Conservation (phyloP, 2,329 filamentous ascomycete species). For the Microdochium trichocladiopsis region DNA sequence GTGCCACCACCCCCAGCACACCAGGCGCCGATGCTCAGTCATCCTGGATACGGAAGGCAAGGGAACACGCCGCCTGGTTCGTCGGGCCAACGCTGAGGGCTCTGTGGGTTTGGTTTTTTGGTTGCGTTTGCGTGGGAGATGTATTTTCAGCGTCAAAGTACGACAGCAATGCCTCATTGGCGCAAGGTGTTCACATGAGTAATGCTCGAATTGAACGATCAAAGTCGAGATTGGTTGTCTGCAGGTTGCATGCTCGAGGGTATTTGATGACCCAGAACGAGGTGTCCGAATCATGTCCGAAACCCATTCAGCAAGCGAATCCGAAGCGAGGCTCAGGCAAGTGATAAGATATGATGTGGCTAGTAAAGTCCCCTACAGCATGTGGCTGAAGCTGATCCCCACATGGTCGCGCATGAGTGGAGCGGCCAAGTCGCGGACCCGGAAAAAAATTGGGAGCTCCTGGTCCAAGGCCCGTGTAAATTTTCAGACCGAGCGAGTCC, state of each 20-base stretch:
- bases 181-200: not conserved
- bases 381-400: slow-evolving; percentile 3
- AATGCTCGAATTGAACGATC: not conserved
- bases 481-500: not conserved
- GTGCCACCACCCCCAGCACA: slow-evolving; percentile 12
- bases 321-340: too few relatives aligned
- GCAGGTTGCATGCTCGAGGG: too few relatives aligned
- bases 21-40: slow-evolving; percentile 34
- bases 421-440: not conserved
- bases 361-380: not conserved
- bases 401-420: not conserved
- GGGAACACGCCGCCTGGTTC: slow-evolving; percentile 4
- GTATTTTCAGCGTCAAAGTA: too few relatives aligned
- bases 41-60: slow-evolving; percentile 38
- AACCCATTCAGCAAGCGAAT: too few relatives aligned
- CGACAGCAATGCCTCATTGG: too few relatives aligned
- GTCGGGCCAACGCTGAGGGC: not conserved
- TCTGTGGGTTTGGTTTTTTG: not conserved
- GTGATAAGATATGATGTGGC: too few relatives aligned
- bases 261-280: too few relatives aligned
- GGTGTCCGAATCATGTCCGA: too few relatives aligned
- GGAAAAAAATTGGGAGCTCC: not conserved
- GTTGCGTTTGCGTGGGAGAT: not conserved
- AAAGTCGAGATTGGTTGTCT: too few relatives aligned
- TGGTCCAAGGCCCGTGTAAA: not conserved